phyloP scores from a whole-genome alignment of 2,329 filamentous ascomycete species.

The Fusarium multiceps region DNA sequence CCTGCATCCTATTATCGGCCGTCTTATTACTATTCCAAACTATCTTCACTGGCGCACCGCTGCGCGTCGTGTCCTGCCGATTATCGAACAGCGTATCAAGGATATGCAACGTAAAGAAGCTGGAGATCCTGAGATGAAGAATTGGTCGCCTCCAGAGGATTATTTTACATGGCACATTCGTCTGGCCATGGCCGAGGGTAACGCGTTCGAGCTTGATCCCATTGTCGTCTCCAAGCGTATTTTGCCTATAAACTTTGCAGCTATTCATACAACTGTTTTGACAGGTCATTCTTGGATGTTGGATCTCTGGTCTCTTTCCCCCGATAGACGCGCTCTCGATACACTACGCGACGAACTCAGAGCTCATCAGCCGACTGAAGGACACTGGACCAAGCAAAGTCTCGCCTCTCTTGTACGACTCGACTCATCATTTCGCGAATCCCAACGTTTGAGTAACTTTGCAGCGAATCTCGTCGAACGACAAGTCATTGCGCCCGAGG shows the following conservation, averaged over 20 bases:
- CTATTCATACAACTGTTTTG: slow-evolving; percentile 68
- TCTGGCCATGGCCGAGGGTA: slow-evolving; percentile 59
- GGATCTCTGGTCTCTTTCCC: slow-evolving; percentile 58
- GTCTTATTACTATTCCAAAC: slow-evolving; percentile 58
- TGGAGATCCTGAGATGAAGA: slow-evolving; percentile 54
- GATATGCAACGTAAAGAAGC: slow-evolving; percentile 57
- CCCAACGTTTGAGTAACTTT: slow-evolving; percentile 61
- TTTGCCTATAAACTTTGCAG: slow-evolving; percentile 67
- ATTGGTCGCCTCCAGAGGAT: slow-evolving; percentile 63
- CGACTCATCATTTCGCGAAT: slow-evolving; percentile 66
- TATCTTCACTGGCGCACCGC: slow-evolving; percentile 60
- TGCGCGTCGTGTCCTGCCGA: slow-evolving; percentile 56
- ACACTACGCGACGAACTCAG: slow-evolving; percentile 57
- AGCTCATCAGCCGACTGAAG: slow-evolving; percentile 42
- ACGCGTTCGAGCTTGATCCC: slow-evolving; percentile 57
- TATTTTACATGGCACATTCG: slow-evolving; percentile 68
- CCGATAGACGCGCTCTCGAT: slow-evolving; percentile 51
- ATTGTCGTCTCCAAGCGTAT: slow-evolving; percentile 62
- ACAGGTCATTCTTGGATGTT: slow-evolving; percentile 61
- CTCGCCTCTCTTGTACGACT: slow-evolving; percentile 57
- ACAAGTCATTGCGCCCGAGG: slow-evolving; percentile 58
- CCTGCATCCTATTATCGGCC: slow-evolving; percentile 62
- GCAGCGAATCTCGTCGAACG: slow-evolving; percentile 59
- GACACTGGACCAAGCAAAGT: slow-evolving; percentile 59
- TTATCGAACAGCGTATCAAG: slow-evolving; percentile 62